These are phyloP conservation scores for Epichloe hybrida DNA, from an alignment of 2,329 filamentous ascomycete genomes.

Conservation along the genomic window DNA sequence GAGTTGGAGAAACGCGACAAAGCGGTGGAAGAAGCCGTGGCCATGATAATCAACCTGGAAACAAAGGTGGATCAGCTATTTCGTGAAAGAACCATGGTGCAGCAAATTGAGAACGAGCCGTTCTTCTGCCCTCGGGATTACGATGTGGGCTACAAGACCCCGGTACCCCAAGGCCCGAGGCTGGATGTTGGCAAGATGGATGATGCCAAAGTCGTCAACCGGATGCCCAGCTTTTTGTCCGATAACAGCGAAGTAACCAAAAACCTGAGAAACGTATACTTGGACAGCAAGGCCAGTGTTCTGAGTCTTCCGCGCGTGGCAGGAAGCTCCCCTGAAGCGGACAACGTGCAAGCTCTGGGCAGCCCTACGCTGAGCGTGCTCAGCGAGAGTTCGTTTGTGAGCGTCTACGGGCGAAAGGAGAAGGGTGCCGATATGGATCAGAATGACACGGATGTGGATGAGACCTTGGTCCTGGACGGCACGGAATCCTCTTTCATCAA, in stretches of 20 bases:
- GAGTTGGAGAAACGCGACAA: conserved; percentile 57
- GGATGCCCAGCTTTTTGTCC: conserved; percentile 53
- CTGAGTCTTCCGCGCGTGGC: conserved; percentile 35
- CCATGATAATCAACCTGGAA: conserved; percentile 54
- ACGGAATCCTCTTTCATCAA: conserved; percentile 6
- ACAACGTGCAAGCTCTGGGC: conserved; percentile 26
- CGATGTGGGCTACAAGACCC: conserved; percentile 14
- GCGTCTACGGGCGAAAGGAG: conserved; percentile 40
- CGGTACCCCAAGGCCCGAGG: conserved; percentile 7
- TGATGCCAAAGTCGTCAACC: conserved; percentile 28
- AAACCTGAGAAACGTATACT: conserved; percentile 46
- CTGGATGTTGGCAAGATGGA: conserved; percentile 12
- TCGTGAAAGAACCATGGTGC: conserved; percentile 39
- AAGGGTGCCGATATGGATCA: conserved; percentile 18
- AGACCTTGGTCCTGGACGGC: conserved; percentile 18
- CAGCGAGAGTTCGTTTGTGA: conserved; percentile 54
- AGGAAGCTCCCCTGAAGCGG: conserved; percentile 25
- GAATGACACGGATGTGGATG: conserved; percentile 15
- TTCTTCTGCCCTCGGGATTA: conserved; percentile 20
- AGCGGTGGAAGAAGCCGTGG: conserved; percentile 56
- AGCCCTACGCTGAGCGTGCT: conserved; percentile 51
- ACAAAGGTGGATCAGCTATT: conserved; percentile 41
- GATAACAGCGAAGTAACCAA: conserved; percentile 46
- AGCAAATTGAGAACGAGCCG: conserved; percentile 32
- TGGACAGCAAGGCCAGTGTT: conserved; percentile 34